Evolutionary conservation across 352 stramenopile species (phyloP).

Genomic region (Pythium brachiatum): DNA sequence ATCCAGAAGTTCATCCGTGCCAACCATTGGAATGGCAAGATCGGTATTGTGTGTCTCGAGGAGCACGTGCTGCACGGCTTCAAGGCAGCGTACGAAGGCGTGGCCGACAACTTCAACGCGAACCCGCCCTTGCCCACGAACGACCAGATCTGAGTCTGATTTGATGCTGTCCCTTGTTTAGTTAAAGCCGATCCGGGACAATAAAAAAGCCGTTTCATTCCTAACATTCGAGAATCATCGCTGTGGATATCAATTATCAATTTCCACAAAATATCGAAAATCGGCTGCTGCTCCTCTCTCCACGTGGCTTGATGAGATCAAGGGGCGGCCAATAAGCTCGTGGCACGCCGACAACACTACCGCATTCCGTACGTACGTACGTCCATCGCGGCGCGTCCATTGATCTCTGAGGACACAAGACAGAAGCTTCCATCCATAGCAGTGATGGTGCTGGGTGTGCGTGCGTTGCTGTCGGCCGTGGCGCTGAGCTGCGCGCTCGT

Average conservation of each 20-base stretch:
- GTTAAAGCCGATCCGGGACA: not conserved
- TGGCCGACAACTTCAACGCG: slow-evolving; percentile 39
- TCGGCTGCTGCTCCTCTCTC: slow-evolving; percentile 5
- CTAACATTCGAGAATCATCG: slow-evolving; percentile 10
- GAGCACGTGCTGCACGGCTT: slow-evolving; percentile 41
- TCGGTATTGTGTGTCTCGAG: slow-evolving; percentile 58
- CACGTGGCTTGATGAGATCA: slow-evolving; percentile 15
- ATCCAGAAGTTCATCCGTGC: slow-evolving; percentile 51
- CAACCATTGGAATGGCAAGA: slow-evolving; percentile 40
- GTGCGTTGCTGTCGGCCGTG: slow-evolving; percentile 22
- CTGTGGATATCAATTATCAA: not conserved
- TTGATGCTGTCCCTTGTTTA: slow-evolving; percentile 1
- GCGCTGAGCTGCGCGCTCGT: slow-evolving; percentile 28
- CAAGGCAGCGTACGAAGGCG: slow-evolving; percentile 10
- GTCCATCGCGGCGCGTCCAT: slow-evolving; percentile 1
- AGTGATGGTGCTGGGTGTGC: slow-evolving; percentile 21
- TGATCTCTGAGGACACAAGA: not conserved
- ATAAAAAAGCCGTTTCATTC: not conserved
- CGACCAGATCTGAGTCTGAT: not conserved
- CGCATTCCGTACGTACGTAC: not conserved
- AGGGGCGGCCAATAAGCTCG: not conserved
- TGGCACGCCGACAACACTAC: not conserved
- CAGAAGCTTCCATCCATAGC: not conserved
- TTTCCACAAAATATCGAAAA: slow-evolving; percentile 17
- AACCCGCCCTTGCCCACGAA: slow-evolving; percentile 19